Conservation (phyloP, 495 filamentous ascomycete species). For the Penicillium soppii region DNA sequence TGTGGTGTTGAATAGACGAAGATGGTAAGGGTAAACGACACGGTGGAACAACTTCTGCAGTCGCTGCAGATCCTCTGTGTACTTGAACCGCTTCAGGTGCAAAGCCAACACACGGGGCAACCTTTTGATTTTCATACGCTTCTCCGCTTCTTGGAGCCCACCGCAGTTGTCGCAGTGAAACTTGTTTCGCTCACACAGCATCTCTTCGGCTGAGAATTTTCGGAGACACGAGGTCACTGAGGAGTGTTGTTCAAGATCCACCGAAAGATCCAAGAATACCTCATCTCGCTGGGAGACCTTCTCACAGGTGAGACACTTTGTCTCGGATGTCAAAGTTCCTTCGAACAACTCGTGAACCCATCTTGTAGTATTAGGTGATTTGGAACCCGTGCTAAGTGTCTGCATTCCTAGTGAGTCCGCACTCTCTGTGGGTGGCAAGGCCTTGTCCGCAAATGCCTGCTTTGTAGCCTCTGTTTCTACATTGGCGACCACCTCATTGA, state of each 20-base stretch:
- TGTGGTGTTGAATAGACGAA: slow-evolving; percentile 96
- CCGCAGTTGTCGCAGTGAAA: slow-evolving; percentile 98
- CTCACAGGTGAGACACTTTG: slow-evolving; percentile 93
- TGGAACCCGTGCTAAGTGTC: slow-evolving; percentile 44
- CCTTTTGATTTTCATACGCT: slow-evolving; percentile 98
- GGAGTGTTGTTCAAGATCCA: slow-evolving; percentile 92
- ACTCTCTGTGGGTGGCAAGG: slow-evolving; percentile 34
- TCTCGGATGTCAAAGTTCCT: slow-evolving; percentile 91
- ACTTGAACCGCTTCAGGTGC: slow-evolving; percentile 96
- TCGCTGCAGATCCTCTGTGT: slow-evolving; percentile 89
- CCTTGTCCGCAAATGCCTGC: slow-evolving; percentile 36
- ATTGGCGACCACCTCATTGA: slow-evolving; percentile 95
- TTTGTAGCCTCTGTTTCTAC: slow-evolving; percentile 79
- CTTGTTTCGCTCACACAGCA: slow-evolving; percentile 98
- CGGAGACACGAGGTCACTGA: slow-evolving; percentile 93
- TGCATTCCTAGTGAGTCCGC: slow-evolving; percentile 42
- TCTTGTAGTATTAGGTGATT: slow-evolving; percentile 58
- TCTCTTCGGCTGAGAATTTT: slow-evolving; percentile 96
- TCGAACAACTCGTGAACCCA: slow-evolving; percentile 99
- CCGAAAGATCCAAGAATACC: slow-evolving; percentile 91
- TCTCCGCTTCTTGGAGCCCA: slow-evolving; percentile 95
- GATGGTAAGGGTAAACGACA: slow-evolving; percentile 94
- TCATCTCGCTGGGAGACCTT: slow-evolving; percentile 94
- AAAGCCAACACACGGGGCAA: slow-evolving; percentile 87
- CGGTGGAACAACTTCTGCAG: slow-evolving; percentile 96